Evolutionary conservation across 805 yeast genomes (phyloP).

Genomic region (Danielia reshetovae): DNA sequence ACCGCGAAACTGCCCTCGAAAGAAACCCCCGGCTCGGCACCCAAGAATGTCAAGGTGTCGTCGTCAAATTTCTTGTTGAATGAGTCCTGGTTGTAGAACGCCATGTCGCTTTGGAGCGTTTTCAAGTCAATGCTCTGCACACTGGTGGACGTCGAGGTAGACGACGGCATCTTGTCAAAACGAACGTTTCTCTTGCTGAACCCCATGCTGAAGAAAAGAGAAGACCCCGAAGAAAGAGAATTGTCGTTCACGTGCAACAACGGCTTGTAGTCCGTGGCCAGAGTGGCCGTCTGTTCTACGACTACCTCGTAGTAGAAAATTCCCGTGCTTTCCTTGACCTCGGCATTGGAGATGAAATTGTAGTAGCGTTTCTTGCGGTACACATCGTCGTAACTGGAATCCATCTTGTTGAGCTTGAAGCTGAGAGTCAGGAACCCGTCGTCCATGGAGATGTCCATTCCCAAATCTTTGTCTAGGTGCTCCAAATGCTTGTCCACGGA

Average conservation of each 20-base stretch:
- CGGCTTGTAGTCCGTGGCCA: conserved; percentile 28
- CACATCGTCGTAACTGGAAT: neutral
- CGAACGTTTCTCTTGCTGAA: conserved; percentile 26
- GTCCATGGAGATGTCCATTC: conserved; percentile 22
- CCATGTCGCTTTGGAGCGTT: conserved; percentile 24
- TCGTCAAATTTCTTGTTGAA: conserved; percentile 9
- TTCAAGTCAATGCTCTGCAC: conserved; percentile 27
- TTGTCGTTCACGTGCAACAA: conserved; percentile 31
- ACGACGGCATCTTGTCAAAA: conserved; percentile 15
- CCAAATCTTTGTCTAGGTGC: conserved; percentile 20
- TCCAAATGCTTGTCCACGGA: conserved; percentile 22
- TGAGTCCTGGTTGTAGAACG: conserved; percentile 12
- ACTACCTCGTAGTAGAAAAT: conserved; percentile 40
- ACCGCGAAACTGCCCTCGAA: conserved; percentile 40
- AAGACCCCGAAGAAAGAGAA: conserved; percentile 28
- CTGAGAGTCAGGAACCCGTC: conserved; percentile 29
- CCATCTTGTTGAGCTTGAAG: conserved; percentile 13
- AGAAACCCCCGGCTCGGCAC: conserved; percentile 35
- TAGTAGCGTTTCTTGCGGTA: conserved; percentile 18
- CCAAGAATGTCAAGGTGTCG: conserved; percentile 23
- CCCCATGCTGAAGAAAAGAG: conserved; percentile 33
- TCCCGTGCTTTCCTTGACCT: conserved; percentile 30
- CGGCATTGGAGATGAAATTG: conserved; percentile 38
- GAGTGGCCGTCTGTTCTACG: conserved; percentile 31
- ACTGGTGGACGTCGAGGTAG: conserved; percentile 5